Conservation (phyloP, 1,284 basidiomycete genomes). For the Sporisorium scitamineum region DNA sequence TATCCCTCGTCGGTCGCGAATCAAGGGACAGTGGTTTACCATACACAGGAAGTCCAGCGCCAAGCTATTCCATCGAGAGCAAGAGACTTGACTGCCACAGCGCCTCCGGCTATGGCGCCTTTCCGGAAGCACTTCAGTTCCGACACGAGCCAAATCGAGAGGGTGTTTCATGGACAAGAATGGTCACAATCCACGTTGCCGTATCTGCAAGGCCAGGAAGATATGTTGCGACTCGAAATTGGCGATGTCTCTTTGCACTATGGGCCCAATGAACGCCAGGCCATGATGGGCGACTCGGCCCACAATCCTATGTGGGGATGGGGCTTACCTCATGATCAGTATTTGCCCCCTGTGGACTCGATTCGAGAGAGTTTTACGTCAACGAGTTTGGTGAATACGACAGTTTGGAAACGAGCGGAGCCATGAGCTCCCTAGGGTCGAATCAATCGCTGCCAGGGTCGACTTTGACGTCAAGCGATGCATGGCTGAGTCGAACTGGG, state of each 20-base stretch:
- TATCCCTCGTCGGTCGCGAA: no score
- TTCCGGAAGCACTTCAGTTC: neutral
- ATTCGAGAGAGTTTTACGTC: neutral
- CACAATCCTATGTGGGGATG: slow-evolving; percentile 34
- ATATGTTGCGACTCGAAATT: neutral
- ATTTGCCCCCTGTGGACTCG: neutral
- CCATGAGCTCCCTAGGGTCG: slow-evolving; percentile 12
- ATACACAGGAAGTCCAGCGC: neutral
- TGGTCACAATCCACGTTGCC: neutral
- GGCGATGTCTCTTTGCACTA: neutral
- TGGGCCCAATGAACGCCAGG: neutral
- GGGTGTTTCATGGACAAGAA: neutral
- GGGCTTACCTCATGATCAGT: neutral
- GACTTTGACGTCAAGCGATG: slow-evolving; percentile 7
- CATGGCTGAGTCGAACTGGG: slow-evolving; percentile 8
- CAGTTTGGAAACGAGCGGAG: neutral
- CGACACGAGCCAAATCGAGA: neutral
- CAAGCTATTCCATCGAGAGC: neutral
- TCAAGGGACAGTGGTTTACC: no score
- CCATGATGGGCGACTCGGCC: neutral
- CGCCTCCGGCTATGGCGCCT: neutral
- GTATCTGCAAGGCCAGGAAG: neutral
- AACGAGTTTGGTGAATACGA: neutral
- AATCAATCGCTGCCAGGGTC: slow-evolving; percentile 19
- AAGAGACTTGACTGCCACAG: neutral